Evolutionary conservation across 106 monocot species (phyloP), one percentile per base, ranked within the genome.

Genomic region (Dioscorea zingiberensis): DNA sequence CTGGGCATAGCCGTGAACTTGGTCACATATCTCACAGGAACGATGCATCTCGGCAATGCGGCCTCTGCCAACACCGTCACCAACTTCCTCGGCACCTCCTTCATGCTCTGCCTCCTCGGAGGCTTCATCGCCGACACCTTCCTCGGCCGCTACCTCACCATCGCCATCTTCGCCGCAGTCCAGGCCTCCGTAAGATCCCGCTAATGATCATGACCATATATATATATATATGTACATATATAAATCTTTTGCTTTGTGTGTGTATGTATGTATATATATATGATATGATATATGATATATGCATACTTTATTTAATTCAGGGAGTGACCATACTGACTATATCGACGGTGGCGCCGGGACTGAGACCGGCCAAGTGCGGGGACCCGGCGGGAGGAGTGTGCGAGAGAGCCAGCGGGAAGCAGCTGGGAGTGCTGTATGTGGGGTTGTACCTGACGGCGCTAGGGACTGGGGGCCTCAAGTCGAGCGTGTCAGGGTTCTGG

Each of bases 91-190:
- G 85, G 85, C 47, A 79, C 82, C 19, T 89, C 89, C 26, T 89
- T 89, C 76, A 85, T 89, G 76, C 79, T 89, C 63, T 82, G 85
- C 65, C 85, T 89, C 63, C 71, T 89, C 25, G 89, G 89, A 21
- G 88, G 88, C 16, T 89, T 89, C 88, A 53, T 89, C 45, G 88
- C 81, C 46, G 88, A 89, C 64, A 79, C 89, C 44, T 85, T 63
- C 65, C 85, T 89, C 48, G 89, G 89, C 45, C 60, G 81, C 57
- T 89, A 82, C 64, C 78, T 89, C 59, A 85, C 74, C 60, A 79
- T 85, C 67, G 80, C 81, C 60, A 78, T 76, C 71, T 81, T 81
- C 76, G 44, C 79, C 16, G 73, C 76, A 53, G 59, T 89, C 62
- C 81, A 84, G 68, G 88, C 81, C 5, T 58, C 51, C 0, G 84